These are phyloP conservation scores for Colletotrichum scovillei DNA, from an alignment of 2,329 filamentous ascomycete genomes.

Conservation along the genomic window DNA sequence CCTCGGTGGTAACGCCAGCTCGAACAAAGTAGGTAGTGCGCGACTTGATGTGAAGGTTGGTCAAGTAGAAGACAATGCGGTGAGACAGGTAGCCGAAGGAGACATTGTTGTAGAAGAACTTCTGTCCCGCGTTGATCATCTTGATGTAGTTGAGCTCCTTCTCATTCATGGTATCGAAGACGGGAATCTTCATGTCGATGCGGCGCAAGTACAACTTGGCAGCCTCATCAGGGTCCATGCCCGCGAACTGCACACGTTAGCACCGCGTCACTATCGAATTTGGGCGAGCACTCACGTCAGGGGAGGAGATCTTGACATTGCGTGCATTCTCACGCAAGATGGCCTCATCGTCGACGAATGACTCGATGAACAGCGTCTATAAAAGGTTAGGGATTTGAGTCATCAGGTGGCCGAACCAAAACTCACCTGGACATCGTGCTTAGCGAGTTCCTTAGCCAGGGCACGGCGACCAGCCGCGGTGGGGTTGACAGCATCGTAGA, in stretches of 20 bases:
- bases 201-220: conserved; percentile 91
- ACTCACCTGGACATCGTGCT: conserved; percentile 88
- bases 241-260: conserved; percentile 73
- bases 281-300: conserved; percentile 72
- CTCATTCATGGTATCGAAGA: conserved; percentile 97
- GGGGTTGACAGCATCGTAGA: conserved; percentile 98
- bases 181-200: conserved; percentile 91
- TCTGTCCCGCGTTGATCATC: conserved; percentile 97
- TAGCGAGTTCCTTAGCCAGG: conserved; percentile 95
- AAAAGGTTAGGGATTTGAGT: neutral
- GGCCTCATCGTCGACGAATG: conserved; percentile 89
- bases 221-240: conserved; percentile 92
- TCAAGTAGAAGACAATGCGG: conserved; percentile 97
- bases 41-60: conserved; percentile 97
- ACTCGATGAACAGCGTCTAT: conserved; percentile 97
- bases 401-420: neutral
- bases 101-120: conserved; percentile 96
- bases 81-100: conserved; percentile 97
- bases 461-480: conserved; percentile 83
- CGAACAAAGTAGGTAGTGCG: conserved; percentile 93
- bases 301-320: conserved; percentile 97
- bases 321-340: conserved; percentile 97
- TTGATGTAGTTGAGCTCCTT: conserved; percentile 96
- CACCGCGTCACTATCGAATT: neutral
- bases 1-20: conserved; percentile 86